These are phyloP conservation scores for Scheffersomyces lignicola DNA, from an alignment of 1,139 yeast species.

Conservation along the genomic window DNA sequence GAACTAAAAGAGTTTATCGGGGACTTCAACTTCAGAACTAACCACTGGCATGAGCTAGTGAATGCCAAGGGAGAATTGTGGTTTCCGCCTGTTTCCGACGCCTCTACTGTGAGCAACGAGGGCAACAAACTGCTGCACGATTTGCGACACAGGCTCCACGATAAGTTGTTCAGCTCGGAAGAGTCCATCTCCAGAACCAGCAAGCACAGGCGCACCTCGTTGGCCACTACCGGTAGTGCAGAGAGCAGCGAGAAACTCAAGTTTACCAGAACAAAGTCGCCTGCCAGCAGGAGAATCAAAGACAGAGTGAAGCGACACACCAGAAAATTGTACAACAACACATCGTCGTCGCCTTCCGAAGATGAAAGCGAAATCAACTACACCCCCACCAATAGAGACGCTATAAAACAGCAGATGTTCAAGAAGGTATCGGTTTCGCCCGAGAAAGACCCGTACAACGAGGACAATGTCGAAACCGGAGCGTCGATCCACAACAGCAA, in stretches of 20 bases:
- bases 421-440: conserved; percentile 3
- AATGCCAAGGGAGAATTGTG: conserved; percentile 57
- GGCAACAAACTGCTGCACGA: conserved; percentile 6
- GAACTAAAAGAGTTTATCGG: conserved; percentile 61
- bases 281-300: neutral
- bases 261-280: conserved; percentile 1
- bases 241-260: conserved; percentile 4
- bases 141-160: conserved; percentile 24
- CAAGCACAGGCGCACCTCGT: conserved; percentile 5
- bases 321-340: conserved; percentile 5
- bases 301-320: conserved; percentile 3
- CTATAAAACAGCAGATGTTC: conserved; percentile 2
- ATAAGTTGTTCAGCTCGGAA: conserved; percentile 28
- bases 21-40: conserved; percentile 65
- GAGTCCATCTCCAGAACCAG: conserved; percentile 6
- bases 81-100: conserved; percentile 40
- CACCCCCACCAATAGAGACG: conserved; percentile 2
- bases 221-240: conserved; percentile 3
- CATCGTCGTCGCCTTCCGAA: conserved; percentile 4
- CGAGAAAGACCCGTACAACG: too few relatives aligned
- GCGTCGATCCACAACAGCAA: neutral
- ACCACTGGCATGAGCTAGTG: conserved; percentile 62
- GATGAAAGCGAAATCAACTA: conserved; percentile 3
- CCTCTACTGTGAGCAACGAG: conserved; percentile 5
- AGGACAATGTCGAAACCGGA: neutral